These are phyloP conservation scores for Podochytrium sp. DNA, from an alignment of 192 early-diverging fungal genomes.

Conservation along the genomic window DNA sequence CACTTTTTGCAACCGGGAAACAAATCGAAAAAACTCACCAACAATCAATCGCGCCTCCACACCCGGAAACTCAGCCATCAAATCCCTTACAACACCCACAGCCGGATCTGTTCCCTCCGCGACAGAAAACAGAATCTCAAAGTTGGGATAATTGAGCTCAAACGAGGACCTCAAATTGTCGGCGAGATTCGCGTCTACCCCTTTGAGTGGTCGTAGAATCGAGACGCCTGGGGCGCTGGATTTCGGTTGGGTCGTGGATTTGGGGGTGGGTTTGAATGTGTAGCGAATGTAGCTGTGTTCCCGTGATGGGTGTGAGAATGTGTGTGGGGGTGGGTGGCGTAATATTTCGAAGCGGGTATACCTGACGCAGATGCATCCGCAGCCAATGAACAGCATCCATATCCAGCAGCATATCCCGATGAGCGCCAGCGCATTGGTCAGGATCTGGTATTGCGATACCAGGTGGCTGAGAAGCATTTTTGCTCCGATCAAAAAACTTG, in stretches of 20 bases:
- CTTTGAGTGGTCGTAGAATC: conserved; percentile 93
- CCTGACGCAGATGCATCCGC: background rate
- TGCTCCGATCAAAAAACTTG: background rate
- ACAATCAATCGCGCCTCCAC: conserved; percentile 78
- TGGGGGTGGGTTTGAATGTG: conserved; percentile 4
- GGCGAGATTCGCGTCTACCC: conserved; percentile 81
- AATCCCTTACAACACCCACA: conserved; percentile 68
- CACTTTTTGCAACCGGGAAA: no score
- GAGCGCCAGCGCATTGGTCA: background rate
- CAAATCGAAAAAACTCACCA: conserved; percentile 51
- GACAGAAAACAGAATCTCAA: conserved; percentile 91
- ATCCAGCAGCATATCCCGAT: background rate
- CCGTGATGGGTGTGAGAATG: background rate
- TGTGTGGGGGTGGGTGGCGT: background rate
- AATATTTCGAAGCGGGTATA: background rate
- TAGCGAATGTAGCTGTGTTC: conserved; percentile 11
- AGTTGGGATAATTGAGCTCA: conserved; percentile 81
- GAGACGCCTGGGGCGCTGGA: conserved; percentile 74
- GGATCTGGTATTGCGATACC: background rate
- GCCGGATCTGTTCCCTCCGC: conserved; percentile 83
- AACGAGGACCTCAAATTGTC: conserved; percentile 87
- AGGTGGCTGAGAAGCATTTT: background rate
- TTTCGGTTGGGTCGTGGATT: conserved; percentile 1
- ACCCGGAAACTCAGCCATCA: conserved; percentile 75
- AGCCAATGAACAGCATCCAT: background rate